Conservation (phyloP, 192 early-diverging fungal species). For the Phycomyces nitens region DNA sequence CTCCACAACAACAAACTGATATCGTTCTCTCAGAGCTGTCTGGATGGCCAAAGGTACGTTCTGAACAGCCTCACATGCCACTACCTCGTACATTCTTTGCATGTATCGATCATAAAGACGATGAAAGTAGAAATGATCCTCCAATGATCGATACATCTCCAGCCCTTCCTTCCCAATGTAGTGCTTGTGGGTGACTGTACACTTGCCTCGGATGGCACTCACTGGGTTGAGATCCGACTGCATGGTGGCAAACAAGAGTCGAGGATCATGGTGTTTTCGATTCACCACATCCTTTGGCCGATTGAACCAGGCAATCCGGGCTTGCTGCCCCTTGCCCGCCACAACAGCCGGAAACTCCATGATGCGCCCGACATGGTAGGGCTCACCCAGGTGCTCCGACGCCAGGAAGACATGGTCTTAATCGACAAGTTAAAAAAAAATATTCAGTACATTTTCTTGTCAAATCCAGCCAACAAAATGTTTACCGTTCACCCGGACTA, state of each 20-base stretch:
- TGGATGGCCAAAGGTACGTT: conserved; percentile 76
- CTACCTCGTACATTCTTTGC: conserved; percentile 81
- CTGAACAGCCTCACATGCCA: conserved; percentile 72
- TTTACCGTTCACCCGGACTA: conserved; percentile 29
- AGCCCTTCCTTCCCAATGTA: conserved; percentile 54
- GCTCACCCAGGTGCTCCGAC: conserved; percentile 67
- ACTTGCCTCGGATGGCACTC: conserved; percentile 77
- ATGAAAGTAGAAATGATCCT: conserved; percentile 82
- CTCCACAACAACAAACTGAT: conserved; percentile 87
- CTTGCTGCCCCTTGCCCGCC: conserved; percentile 51
- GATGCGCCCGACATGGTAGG: conserved; percentile 76
- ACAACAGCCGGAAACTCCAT: conserved; percentile 68
- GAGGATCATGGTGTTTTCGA: conserved; percentile 64
- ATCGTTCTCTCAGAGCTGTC: conserved; percentile 58
- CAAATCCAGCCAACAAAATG: neutral
- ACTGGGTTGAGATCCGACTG: conserved; percentile 83
- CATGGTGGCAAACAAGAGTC: conserved; percentile 82
- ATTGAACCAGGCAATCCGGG: conserved; percentile 70
- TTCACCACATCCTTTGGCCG: conserved; percentile 72
- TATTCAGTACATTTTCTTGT: neutral
- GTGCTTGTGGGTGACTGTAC: conserved; percentile 64
- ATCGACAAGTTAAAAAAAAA: conserved; percentile 8
- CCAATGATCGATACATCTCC: conserved; percentile 53
- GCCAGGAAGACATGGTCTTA: conserved; percentile 76
- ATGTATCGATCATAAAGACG: conserved; percentile 92